phyloP scores from a whole-genome alignment of 2,329 filamentous ascomycete species.

The Colletotrichum somersetense region DNA sequence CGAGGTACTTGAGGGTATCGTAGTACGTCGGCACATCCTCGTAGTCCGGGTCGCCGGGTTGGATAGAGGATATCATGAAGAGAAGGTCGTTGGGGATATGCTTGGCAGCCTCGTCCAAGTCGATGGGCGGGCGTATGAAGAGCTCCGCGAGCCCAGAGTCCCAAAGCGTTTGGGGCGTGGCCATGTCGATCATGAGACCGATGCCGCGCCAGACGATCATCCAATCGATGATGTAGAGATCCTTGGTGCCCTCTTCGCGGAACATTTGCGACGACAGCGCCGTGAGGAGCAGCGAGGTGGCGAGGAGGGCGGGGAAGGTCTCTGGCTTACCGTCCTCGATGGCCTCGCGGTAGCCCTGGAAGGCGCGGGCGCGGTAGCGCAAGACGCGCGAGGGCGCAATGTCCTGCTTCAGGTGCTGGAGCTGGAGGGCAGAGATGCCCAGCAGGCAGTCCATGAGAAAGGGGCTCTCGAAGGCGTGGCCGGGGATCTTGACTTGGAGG shows the following conservation, averaged over 20 bases:
- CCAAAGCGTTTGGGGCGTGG: constrained; percentile 48
- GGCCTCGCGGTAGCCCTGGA: constrained; percentile 65
- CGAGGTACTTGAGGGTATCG: constrained; percentile 61
- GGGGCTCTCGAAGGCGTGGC: constrained; percentile 63
- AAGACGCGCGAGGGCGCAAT: constrained; percentile 56
- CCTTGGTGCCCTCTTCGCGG: constrained; percentile 58
- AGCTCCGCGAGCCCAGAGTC: constrained; percentile 60
- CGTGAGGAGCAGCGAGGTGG: constrained; percentile 64
- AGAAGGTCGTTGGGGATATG: constrained; percentile 63
- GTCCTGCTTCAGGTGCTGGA: constrained; percentile 56
- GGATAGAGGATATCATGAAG: constrained; percentile 62
- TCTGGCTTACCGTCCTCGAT: constrained; percentile 60
- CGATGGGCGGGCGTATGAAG: constrained; percentile 63
- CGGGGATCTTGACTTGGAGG: constrained; percentile 61
- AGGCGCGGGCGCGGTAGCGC: constrained; percentile 62
- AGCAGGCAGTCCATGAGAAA: constrained; percentile 70
- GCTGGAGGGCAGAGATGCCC: constrained; percentile 63
- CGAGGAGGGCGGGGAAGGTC: constrained; percentile 64
- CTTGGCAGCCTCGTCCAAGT: constrained; percentile 56
- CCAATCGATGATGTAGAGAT: constrained; percentile 68
- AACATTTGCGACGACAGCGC: constrained; percentile 65
- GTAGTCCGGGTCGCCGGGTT: constrained; percentile 57
- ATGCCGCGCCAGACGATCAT: constrained; percentile 68
- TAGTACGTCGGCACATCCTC: constrained; percentile 57
- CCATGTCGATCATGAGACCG: constrained; percentile 60